A percentile compares a stretch with the other conserved stretches of the same genome.
Evolutionary conservation across 2,329 filamentous ascomycete species (phyloP).

Genomic region (Metarhizium brunneum): DNA sequence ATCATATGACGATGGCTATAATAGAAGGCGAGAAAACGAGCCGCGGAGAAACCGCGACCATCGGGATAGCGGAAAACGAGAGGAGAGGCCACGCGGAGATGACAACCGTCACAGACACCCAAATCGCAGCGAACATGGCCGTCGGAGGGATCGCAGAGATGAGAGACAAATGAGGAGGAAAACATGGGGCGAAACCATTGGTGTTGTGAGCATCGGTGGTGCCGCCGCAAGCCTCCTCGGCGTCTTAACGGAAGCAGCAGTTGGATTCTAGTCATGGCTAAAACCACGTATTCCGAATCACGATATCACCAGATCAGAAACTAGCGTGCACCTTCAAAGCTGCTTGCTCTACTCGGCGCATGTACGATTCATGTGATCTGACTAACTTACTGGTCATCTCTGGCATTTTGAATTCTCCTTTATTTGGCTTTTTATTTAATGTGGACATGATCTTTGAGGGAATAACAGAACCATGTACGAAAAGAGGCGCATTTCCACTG

Average conservation of each 20-base stretch:
- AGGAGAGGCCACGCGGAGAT: conserved; percentile 12
- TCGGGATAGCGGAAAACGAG: conserved; percentile 13
- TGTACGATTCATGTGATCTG: neutral
- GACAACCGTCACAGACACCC: conserved; percentile 21
- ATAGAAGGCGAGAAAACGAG: conserved; percentile 13
- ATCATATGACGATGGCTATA: conserved; percentile 23
- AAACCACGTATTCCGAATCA: neutral
- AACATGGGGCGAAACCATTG: conserved; percentile 43
- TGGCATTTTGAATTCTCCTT: neutral
- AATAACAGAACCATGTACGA: neutral
- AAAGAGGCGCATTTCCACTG: neutral
- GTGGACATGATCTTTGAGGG: neutral
- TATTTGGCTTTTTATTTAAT: neutral
- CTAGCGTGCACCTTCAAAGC: neutral
- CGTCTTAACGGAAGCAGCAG: conserved; percentile 48
- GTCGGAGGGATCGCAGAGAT: conserved; percentile 27
- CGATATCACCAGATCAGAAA: neutral
- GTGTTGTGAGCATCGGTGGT: conserved; percentile 50
- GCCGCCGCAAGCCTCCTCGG: conserved; percentile 49
- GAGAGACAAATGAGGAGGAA: conserved; percentile 32
- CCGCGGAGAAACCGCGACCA: conserved; percentile 16
- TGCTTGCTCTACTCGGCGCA: neutral
- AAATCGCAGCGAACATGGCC: conserved; percentile 30
- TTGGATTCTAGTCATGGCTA: conserved; percentile 12
- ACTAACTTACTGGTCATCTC: neutral